These are phyloP conservation scores for Aspergillus ellipticus DNA, from an alignment of 495 filamentous ascomycete species.

Conservation along the genomic window DNA sequence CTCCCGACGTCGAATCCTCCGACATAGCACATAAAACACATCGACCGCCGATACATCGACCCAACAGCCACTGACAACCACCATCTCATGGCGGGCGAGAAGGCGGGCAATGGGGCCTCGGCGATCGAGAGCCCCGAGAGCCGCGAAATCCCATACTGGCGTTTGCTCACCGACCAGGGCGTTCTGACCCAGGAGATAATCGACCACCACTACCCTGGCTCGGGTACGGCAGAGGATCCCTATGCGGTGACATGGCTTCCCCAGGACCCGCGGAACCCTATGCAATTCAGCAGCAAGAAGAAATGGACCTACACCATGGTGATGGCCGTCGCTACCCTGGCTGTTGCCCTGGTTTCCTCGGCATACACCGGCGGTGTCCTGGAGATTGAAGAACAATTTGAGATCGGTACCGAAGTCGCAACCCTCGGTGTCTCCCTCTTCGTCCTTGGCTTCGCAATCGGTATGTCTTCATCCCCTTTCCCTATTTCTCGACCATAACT, in stretches of 20 bases:
- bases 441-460: slow-evolving; percentile 66
- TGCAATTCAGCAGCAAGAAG: slow-evolving; percentile 54
- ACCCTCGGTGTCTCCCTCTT: slow-evolving; percentile 63
- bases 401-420: slow-evolving; percentile 49
- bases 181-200: slow-evolving; percentile 53
- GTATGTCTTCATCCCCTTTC: slow-evolving; percentile 28
- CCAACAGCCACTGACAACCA: background rate
- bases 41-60: too few species aligned
- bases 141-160: slow-evolving; percentile 42
- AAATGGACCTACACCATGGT: slow-evolving; percentile 70
- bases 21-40: too few species aligned
- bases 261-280: slow-evolving; percentile 67
- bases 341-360: slow-evolving; percentile 68
- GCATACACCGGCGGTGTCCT: slow-evolving; percentile 63
- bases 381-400: slow-evolving; percentile 52
- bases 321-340: slow-evolving; percentile 59
- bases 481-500: slow-evolving; percentile 5
- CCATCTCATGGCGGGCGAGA: slow-evolving; percentile 27
- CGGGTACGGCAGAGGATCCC: slow-evolving; percentile 70
- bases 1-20: background rate
- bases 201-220: slow-evolving; percentile 59
- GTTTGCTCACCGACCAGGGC: slow-evolving; percentile 49
- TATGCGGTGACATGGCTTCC: slow-evolving; percentile 72
- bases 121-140: slow-evolving; percentile 28
- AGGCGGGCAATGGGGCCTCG: slow-evolving; percentile 22